Base-by-base conservation (phyloP, 2,329 filamentous ascomycete genomes). In the Aphanoascus verrucosus region DNA sequence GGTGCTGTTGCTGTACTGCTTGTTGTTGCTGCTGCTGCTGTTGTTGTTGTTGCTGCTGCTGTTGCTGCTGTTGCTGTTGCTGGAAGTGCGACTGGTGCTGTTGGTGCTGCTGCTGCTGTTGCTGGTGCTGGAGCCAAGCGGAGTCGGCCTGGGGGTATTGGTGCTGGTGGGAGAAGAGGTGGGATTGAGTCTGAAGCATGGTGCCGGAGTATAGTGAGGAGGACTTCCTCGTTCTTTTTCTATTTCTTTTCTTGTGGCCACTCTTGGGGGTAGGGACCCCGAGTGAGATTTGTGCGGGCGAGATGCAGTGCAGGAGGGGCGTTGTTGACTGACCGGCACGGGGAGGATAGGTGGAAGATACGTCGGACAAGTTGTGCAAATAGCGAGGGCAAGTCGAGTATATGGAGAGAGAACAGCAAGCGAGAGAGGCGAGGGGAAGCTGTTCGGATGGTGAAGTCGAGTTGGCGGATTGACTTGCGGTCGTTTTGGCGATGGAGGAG, bases 81-180 rank as follows among this genome's bases (percentile, higher is more conserved):
- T 73, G 72, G 52, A 74, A 71, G 61, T 72, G 72, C 60, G 73
- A 57, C 63, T 72, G 55, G 65, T 69, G 43, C 60, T 71, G 67
- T 60, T 74, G 73, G 31, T 70, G 71, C 54, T 75, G 75, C 62
- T 66, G 65, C 55, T 73, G 72, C 51, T 74, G 70, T 54, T 75
- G 75, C 61, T 76, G 76, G 62, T 77, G 75, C 56, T 73, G 72
- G 51, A 74, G 70, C 62, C 72, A 73, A 61, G 73, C 56, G 64
- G 72, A 55, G 65, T 69, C 45, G 61, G 72, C 67, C 60, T 74
- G 73, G 20, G 70, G 71, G 55, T 75, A 76, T 62, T 76, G 76
- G 61, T 77, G 75, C 64, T 78, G 76, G 63, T 82, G 79, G 53
- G 78, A 77, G 67, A 81, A 82, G 66, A 80, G 72, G 73, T 82